A percentile compares a stretch with the other conserved stretches of the same genome.
Conservation (phyloP, 495 filamentous ascomycete species). For the Schizothecium vesticola region DNA sequence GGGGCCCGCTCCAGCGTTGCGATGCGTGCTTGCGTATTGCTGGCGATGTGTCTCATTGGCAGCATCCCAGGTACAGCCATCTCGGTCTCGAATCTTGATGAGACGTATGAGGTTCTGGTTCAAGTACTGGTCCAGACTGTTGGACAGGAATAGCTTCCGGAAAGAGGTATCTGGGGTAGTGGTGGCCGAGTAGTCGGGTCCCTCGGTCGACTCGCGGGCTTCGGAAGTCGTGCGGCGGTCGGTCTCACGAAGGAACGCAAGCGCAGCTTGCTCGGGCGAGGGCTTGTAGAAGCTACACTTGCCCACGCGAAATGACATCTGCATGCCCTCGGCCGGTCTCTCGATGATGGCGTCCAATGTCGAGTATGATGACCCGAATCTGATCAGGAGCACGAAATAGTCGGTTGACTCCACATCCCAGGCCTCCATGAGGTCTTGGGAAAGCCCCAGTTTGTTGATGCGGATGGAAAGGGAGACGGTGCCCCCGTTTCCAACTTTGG, state of each 20-base stretch:
- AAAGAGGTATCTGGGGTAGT: conserved; percentile 19
- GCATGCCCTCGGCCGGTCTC: not conserved
- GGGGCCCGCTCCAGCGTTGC: not conserved
- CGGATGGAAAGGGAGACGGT: conserved; percentile 62
- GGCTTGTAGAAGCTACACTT: conserved; percentile 54
- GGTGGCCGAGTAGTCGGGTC: not conserved
- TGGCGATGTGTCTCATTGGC: conserved; percentile 56
- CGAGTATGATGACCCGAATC: conserved; percentile 55
- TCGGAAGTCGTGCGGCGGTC: not conserved
- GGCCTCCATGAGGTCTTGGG: conserved; percentile 67
- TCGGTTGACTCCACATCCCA: conserved; percentile 66
- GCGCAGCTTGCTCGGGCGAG: conserved; percentile 8
- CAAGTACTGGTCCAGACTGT: conserved; percentile 64
- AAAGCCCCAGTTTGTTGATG: conserved; percentile 65
- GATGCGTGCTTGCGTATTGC: not conserved
- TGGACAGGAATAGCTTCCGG: conserved; percentile 62
- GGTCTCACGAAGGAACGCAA: not conserved
- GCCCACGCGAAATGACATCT: conserved; percentile 41
- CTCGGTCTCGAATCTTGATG: conserved; percentile 51
- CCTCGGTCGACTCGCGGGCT: not conserved
- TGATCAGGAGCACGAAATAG: conserved; percentile 75
- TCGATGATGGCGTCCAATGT: conserved; percentile 37
- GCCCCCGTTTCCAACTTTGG: conserved; percentile 34
- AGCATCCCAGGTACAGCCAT: conserved; percentile 59
- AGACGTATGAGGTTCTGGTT: conserved; percentile 61